Percentiles rank a stretch among this genome's conserved stretches.
phyloP scores from a whole-genome alignment of 768 basidiomycete species.

The Trametes coccinea region DNA sequence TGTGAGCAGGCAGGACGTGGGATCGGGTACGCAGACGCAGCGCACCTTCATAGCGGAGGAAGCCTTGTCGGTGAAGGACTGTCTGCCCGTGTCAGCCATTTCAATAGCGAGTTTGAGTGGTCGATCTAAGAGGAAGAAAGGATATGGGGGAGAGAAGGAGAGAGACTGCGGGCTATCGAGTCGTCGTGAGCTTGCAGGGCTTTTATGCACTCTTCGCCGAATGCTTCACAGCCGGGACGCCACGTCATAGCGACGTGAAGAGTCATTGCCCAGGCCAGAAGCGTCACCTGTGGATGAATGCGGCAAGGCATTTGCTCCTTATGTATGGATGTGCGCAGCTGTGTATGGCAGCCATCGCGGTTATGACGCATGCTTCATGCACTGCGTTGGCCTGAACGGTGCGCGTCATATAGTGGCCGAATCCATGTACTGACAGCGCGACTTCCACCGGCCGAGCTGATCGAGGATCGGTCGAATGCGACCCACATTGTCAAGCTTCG shows the following conservation, averaged over 20 bases:
- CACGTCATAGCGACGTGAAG: not conserved
- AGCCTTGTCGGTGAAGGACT: constrained; percentile 37
- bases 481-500: too few relatives aligned
- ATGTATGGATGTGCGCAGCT: too few relatives aligned
- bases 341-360: too few relatives aligned
- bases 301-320: not conserved
- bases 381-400: too few relatives aligned
- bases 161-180: not conserved
- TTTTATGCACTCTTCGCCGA: not conserved
- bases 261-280: too few relatives aligned
- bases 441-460: too few relatives aligned
- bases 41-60: constrained; percentile 32
- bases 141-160: not conserved
- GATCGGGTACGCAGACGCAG: not conserved
- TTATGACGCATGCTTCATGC: too few relatives aligned
- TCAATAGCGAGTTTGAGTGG: not conserved
- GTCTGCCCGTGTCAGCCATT: constrained; percentile 36
- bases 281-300: too few relatives aligned
- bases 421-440: too few relatives aligned
- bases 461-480: too few relatives aligned
- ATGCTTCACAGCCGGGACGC: not conserved
- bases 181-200: not conserved
- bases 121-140: not conserved
- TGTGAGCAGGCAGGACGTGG: not conserved
- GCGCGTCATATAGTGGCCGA: too few relatives aligned